Conservation (phyloP, 2,329 filamentous ascomycete species). For the Amesomyces nigricolor region DNA sequence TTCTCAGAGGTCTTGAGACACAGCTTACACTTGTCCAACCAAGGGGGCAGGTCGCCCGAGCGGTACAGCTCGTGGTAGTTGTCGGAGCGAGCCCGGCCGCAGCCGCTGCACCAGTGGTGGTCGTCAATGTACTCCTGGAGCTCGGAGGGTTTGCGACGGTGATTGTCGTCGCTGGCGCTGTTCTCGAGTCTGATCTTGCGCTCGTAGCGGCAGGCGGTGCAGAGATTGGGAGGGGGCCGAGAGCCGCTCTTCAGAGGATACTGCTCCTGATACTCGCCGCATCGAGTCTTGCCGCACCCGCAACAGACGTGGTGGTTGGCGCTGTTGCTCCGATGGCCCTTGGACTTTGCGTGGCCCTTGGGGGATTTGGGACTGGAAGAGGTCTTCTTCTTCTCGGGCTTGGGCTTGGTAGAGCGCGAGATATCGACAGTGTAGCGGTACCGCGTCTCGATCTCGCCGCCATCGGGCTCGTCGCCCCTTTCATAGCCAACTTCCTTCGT, state of each 20-base stretch:
- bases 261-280: not conserved
- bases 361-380: not conserved
- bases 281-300: slow-evolving; percentile 6
- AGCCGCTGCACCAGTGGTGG: slow-evolving; percentile 14
- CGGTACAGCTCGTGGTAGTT: slow-evolving; percentile 7
- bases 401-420: not conserved
- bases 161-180: not conserved
- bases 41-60: not conserved
- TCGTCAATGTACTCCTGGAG: slow-evolving; percentile 1
- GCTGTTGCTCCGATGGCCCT: not conserved
- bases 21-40: slow-evolving; percentile 6
- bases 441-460: not conserved
- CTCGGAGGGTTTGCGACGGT: not conserved
- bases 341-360: not conserved
- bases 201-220: slow-evolving; percentile 6
- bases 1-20: not conserved
- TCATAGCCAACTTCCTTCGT: slow-evolving; percentile 14
- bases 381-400: not conserved
- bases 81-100: slow-evolving; percentile 15
- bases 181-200: not conserved
- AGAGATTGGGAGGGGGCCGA: slow-evolving; percentile 7
- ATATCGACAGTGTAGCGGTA: slow-evolving; percentile 9
- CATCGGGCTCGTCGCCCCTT: not conserved
- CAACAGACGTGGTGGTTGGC: not conserved
- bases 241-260: not conserved